Base-by-base conservation (phyloP, 73 alveolate genomes). In the Uronychia binucleata region DNA sequence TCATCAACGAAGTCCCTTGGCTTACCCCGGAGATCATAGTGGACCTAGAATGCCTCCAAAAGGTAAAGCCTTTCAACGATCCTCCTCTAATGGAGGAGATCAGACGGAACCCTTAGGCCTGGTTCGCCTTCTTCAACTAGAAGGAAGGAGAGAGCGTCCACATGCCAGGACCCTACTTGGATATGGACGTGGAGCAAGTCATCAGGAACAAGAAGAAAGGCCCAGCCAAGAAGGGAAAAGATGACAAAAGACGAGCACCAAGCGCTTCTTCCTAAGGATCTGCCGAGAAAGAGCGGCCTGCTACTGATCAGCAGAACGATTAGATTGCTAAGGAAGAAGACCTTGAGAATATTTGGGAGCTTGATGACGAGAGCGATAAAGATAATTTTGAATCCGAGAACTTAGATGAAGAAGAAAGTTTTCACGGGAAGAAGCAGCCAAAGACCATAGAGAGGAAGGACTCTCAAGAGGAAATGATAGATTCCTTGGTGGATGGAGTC, bases 141-240 rank as follows among this genome's bases (percentile, higher is more conserved):
- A 84, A 85, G 46, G 95, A 89, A 1, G 59, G 91, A 0, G 92
- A 83, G 26, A 83, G 80, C 34, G 75, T 85, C 32, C 31, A 26
- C 31, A 28, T 90, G 83, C 95, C 95, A 0, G 95, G 92, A 0
- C 84, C 95, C 0, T 90, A 90, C 86, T 1, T 74, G 28, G 87
- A 89, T 13, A 83, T 83, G 85, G 92, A 89, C 33, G 29, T 80
- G 19, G 93, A 88, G 60, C 80, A 81, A 76, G 93, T 81, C 25
- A 60, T 33, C 1, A 31, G 34, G 26, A 31, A n/a, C 13, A 80
- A 29, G 59, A 28, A 13, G 5, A 78, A 1, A 29, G 31, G 1
- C 32, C 25, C n/a, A 58, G 19, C 33, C 33, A 31, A 57, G 33
- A 75, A 33, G 81, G 59, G n/a, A 59, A 32, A 26, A 78, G 28